Evolutionary conservation across 129 eudicot species (phyloP).

Genomic region (Tagetes erecta): DNA sequence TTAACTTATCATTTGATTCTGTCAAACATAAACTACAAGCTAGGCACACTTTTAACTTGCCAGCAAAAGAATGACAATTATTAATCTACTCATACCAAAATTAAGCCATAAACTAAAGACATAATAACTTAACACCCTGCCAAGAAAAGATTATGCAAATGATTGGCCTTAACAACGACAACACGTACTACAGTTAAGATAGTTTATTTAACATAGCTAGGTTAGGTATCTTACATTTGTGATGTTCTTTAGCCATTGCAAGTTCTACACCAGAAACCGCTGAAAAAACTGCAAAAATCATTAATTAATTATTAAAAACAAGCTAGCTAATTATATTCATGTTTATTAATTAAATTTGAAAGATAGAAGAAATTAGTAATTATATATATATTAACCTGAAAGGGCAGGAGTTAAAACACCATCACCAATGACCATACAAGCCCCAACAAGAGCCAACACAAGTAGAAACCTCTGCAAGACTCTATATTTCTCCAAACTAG

Average conservation of each 20-base stretch:
- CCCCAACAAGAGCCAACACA: slow-evolving; percentile 85
- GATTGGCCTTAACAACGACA: slow-evolving; percentile 6
- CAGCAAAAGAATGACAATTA: not conserved
- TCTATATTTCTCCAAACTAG: slow-evolving; percentile 70
- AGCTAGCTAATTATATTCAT: no score
- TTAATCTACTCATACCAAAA: slow-evolving; percentile 17
- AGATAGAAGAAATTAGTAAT: no score
- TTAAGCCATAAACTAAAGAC: slow-evolving; percentile 26
- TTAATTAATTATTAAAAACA: not conserved
- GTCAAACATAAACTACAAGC: slow-evolving; percentile 6
- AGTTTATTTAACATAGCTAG: not conserved
- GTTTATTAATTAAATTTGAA: no score
- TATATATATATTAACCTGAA: slow-evolving; percentile 61
- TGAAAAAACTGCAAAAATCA: slow-evolving; percentile 70
- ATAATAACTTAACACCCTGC: not conserved
- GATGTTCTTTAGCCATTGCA: slow-evolving; percentile 86
- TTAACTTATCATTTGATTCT: not conserved
- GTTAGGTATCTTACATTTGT: slow-evolving; percentile 56
- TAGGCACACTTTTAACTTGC: no score
- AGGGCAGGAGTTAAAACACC: slow-evolving; percentile 93
- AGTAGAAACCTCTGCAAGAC: slow-evolving; percentile 78
- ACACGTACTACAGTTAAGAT: slow-evolving; percentile 2
- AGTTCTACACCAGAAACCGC: slow-evolving; percentile 94
- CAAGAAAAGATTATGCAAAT: not conserved
- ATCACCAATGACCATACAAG: slow-evolving; percentile 99